phyloP scores from a whole-genome alignment of 2,329 filamentous ascomycete species.

The Domatiomyces globalis region DNA sequence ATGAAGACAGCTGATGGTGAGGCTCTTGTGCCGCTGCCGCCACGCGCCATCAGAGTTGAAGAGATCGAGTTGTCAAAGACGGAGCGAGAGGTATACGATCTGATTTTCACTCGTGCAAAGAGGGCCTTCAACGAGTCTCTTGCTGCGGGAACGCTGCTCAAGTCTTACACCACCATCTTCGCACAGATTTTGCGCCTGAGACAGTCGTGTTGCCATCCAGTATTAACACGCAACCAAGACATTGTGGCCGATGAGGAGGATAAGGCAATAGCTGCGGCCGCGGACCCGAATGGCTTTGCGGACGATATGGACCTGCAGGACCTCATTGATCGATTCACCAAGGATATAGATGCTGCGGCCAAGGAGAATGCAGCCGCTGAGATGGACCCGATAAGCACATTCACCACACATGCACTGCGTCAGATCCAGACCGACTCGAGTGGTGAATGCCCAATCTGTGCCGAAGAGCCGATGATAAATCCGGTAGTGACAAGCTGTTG shows the following conservation, averaged over 20 bases:
- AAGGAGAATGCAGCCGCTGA: constrained; percentile 30
- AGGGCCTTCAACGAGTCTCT: constrained; percentile 73
- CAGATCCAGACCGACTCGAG: constrained; percentile 84
- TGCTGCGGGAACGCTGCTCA: constrained; percentile 82
- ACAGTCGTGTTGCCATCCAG: constrained; percentile 86
- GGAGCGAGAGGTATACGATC: constrained; percentile 83
- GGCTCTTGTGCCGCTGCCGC: constrained; percentile 66
- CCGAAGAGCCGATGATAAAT: constrained; percentile 89
- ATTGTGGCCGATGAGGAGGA: constrained; percentile 80
- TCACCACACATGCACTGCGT: constrained; percentile 72
- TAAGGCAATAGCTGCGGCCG: constrained; percentile 48
- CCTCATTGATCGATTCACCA: constrained; percentile 71
- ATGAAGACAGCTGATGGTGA: constrained; percentile 90
- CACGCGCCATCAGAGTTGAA: constrained; percentile 70
- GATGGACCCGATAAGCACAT: constrained; percentile 51
- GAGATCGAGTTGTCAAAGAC: constrained; percentile 70
- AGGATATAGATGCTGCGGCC: constrained; percentile 46
- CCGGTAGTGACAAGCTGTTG: constrained; percentile 92
- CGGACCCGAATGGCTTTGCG: constrained; percentile 64
- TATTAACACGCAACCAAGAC: constrained; percentile 71
- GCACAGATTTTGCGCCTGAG: constrained; percentile 86
- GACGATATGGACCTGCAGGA: constrained; percentile 93
- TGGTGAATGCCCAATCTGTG: constrained; percentile 86
- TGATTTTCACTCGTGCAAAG: constrained; percentile 73
- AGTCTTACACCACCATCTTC: constrained; percentile 93